A percentile compares a stretch with the other conserved stretches of the same genome.
phyloP scores from a whole-genome alignment of 805 yeast genomes.

The Pichia nanzhaoensis region DNA sequence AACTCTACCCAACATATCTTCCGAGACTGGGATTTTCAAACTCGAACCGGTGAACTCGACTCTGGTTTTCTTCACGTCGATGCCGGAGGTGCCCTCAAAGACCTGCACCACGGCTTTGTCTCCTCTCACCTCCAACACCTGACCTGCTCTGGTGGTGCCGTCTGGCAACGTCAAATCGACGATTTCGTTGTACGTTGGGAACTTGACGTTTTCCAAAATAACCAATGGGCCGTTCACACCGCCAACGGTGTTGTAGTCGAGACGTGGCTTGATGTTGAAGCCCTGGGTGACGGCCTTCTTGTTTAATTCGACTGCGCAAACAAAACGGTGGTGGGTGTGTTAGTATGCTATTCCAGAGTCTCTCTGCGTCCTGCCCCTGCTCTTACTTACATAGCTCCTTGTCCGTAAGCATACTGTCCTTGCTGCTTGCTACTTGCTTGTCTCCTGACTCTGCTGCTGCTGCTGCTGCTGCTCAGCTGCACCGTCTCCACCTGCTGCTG shows the following conservation, averaged over 20 bases:
- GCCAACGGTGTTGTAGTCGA: conserved; percentile 92
- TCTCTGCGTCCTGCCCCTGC: too few species aligned
- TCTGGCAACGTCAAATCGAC: conserved; percentile 96
- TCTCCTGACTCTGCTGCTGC: too few species aligned
- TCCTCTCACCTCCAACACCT: conserved; percentile 96
- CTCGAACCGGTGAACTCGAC: conserved; percentile 96
- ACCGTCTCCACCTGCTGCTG: too few species aligned
- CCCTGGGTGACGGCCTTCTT: conserved; percentile 89
- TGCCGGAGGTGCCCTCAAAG: conserved; percentile 98
- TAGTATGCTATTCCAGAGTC: not conserved
- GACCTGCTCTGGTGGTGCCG: conserved; percentile 92
- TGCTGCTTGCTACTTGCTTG: too few species aligned
- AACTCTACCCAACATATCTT: conserved; percentile 95
- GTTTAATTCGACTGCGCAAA: conserved; percentile 59
- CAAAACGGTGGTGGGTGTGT: not conserved
- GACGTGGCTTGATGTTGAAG: conserved; percentile 83
- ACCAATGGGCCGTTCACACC: conserved; percentile 99
- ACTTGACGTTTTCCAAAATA: conserved; percentile 77
- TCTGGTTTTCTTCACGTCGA: conserved; percentile 95
- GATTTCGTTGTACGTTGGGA: conserved; percentile 91
- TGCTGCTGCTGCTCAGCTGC: too few species aligned
- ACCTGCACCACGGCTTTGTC: conserved; percentile 97
- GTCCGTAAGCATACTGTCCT: conserved; percentile 29
- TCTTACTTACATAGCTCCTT: conserved; percentile 34
- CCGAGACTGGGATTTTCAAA: conserved; percentile 89